A percentile compares a stretch with the other conserved stretches of the same genome.
Conservation (phyloP, 306 rosid species). For the Carpinus fangiana region DNA sequence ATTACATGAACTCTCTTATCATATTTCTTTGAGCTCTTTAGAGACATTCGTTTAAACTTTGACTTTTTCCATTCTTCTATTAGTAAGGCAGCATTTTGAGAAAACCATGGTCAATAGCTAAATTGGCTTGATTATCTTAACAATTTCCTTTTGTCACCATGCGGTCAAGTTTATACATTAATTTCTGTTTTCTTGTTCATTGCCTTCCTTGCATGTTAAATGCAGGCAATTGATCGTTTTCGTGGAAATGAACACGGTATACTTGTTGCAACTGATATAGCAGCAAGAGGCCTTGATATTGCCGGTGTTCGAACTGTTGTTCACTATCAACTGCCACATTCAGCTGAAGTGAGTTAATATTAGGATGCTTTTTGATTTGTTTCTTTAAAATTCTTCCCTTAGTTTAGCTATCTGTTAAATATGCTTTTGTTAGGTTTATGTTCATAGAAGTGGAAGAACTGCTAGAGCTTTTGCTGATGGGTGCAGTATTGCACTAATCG, state of each 20-base stretch:
- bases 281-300: constrained; percentile 95
- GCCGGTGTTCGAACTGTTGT: constrained; percentile 88
- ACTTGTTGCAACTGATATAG: constrained; percentile 92
- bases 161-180: background rate
- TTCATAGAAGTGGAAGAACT: constrained; percentile 99
- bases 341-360: constrained; percentile 69
- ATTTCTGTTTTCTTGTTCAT: constrained; percentile 11
- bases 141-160: background rate
- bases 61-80: background rate
- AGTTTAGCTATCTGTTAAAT: constrained; percentile 17
- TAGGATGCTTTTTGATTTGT: constrained; percentile 24
- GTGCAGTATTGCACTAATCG: constrained; percentile 86
- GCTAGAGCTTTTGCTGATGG: constrained; percentile 98
- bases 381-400: background rate
- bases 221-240: constrained; percentile 85
- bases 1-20: background rate
- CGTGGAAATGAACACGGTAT: constrained; percentile 69
- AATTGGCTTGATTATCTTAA: background rate
- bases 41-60: background rate
- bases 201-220: constrained; percentile 12
- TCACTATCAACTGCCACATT: constrained; percentile 99
- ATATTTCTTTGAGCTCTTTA: background rate
- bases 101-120: background rate
- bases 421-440: constrained; percentile 65
- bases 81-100: background rate